Conservation (phyloP, 208 protist genomes). For the Wallacemonas sp. region DNA sequence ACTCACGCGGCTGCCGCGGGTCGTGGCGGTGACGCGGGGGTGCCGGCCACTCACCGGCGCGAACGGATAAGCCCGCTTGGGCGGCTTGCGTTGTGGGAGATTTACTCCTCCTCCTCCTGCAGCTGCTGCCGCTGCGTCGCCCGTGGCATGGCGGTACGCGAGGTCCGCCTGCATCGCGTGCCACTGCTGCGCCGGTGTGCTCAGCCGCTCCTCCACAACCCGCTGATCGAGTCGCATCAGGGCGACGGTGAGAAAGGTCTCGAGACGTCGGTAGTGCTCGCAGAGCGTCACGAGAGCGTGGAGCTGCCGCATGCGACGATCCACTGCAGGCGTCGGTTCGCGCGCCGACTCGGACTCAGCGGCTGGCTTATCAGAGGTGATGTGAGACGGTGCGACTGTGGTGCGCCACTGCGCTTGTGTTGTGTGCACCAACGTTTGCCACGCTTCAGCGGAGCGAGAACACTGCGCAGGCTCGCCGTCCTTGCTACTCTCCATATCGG, state of each 20-base stretch:
- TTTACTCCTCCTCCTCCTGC: not conserved
- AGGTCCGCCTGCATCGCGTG: not conserved
- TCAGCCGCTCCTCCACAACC: constrained; percentile 1
- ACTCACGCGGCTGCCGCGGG: no score
- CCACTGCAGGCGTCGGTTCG: not conserved
- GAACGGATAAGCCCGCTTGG: not conserved
- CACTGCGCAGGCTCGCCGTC: not conserved
- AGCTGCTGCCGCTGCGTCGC: not conserved
- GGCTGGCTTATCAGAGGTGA: no score
- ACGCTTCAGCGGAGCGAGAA: not conserved
- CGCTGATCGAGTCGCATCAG: constrained; percentile 32
- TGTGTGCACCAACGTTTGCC: not conserved
- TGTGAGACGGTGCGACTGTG: constrained; percentile 10
- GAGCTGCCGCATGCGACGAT: constrained; percentile 14
- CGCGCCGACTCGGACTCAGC: no score
- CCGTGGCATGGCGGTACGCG: no score
- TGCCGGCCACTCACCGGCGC: not conserved
- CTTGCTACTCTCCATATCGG: not conserved
- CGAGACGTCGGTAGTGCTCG: constrained; percentile 62
- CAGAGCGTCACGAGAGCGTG: constrained; percentile 43
- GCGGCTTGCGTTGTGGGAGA: no score
- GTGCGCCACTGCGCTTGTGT: constrained; percentile 9
- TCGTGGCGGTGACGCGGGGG: no score
- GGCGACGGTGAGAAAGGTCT: constrained; percentile 44
- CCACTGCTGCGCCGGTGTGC: constrained; percentile 1